Base-by-base conservation (phyloP, 2,329 filamentous ascomycete species). In the Aspergillus glaucus region DNA sequence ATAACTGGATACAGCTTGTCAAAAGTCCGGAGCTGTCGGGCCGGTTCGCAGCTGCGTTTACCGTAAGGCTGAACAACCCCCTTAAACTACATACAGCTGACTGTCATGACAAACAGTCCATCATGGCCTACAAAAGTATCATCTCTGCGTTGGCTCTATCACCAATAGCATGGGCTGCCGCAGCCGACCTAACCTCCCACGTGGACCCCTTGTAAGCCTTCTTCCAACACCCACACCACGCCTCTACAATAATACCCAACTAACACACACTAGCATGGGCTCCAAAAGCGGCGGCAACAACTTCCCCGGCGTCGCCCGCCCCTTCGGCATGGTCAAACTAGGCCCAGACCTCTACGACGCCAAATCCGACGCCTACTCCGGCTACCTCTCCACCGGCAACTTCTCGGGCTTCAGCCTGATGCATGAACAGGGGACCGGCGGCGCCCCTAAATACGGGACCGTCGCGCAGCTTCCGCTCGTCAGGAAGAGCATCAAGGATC, bases 391-490 rank as follows among this genome's bases (percentile, higher is more conserved):
- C 36, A 53, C 64, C 24, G 79, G 80, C 3, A 73, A 76, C 28
- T 78, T 84, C 54, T 79, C 75, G 2, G 81, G 79, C 15, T 83
- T 84, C 63, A 80, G 77, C 50, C 73, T 85, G 76, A 79, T 85
- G 58, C 82, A 85, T 55, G 81, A 85, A 60, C 79, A 78, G 51
- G 82, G 83, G 3, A 87, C 83, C 0, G 84, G 84, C 6, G 84
- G 84, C 1, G 81, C 81, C 1, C 82, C 84, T 1, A 87, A 86
- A 62, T 87, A 87, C 51, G 84, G 84, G 4, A 80, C 85, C 1
- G 78, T 84, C 28, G 72, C 79, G 1, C 81, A 84, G 63, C 72
- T 84, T 64, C 81, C 79, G 0, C 64, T 80, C 1, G 57, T 76
- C 0, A 79, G 79, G 0, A 61, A 60, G 14, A 36, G 12, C 6